Evolutionary conservation across 1,284 basidiomycete species (phyloP), one percentile per base, ranked within the genome.

Genomic region (Apiotrichum mycotoxinovorans): DNA sequence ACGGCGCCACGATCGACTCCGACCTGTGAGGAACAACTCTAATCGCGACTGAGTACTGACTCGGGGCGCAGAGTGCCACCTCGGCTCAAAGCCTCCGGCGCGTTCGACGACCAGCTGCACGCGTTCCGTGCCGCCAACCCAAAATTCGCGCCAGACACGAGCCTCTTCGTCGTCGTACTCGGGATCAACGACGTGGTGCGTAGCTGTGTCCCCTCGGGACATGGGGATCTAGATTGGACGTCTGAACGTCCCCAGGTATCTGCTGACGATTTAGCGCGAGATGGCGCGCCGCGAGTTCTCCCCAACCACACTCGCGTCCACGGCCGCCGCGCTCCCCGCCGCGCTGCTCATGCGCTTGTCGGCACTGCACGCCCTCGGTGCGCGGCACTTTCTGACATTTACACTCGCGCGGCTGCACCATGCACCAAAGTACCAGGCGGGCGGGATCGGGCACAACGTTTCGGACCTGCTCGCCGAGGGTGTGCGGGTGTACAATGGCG

Each of bases 121-220:
- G 62, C 61, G 35, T 65, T 65, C 43, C 2, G 12, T 11, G 34
- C 34, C 3, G 34, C 34, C 34, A 17, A 11, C 12, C n/a, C n/a
- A n/a, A n/a, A n/a, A n/a, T n/a, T n/a, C n/a, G n/a, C n/a, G n/a
- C n/a, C n/a, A n/a, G n/a, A n/a, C n/a, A 52, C 57, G 45, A 48
- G 56, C 11, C 51, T 65, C 15, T 65, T 65, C 50, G 63, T 58
- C 11, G 61, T 61, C 12, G 4, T 58, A 23, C 64, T 61, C 8
- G 64, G 64, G 12, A 61, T 61, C 1, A n/a, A 14, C 3, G 26
- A 35, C 17, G 64, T 60, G n/a, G n/a, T n/a, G n/a, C n/a, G n/a
- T n/a, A n/a, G n/a, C n/a, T n/a, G n/a, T n/a, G n/a, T n/a, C n/a
- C n/a, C n/a, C n/a, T n/a, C n/a, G n/a, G n/a, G n/a, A n/a, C n/a